Percentiles rank a stretch among this genome's conserved stretches.
Conservation (phyloP, 768 basidiomycete genomes). For the Tricholoma terreum region DNA sequence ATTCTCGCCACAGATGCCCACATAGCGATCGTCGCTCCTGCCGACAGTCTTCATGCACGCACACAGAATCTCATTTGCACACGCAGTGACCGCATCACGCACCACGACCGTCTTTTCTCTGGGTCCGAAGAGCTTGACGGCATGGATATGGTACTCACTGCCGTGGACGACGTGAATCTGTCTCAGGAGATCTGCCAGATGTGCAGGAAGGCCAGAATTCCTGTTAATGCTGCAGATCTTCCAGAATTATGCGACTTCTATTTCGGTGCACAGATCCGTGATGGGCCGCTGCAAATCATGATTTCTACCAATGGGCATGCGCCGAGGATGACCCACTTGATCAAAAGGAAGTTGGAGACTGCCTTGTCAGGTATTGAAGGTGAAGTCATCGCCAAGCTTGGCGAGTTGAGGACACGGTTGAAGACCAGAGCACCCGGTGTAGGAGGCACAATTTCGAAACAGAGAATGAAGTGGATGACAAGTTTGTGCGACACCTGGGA, state of each 20-base stretch:
- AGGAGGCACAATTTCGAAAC: slow-evolving; percentile 71
- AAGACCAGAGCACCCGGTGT: slow-evolving; percentile 81
- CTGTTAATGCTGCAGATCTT: slow-evolving; percentile 95
- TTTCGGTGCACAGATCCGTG: slow-evolving; percentile 91
- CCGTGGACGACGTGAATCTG: slow-evolving; percentile 78
- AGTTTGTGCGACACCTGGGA: slow-evolving; percentile 82
- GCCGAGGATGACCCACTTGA: slow-evolving; percentile 84
- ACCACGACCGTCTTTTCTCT: slow-evolving; percentile 67
- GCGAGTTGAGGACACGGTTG: slow-evolving; percentile 65
- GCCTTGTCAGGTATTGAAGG: slow-evolving; percentile 73
- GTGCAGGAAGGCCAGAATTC: slow-evolving; percentile 67
- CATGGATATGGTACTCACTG: slow-evolving; percentile 87
- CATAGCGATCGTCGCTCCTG: slow-evolving; percentile 77
- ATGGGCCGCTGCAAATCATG: slow-evolving; percentile 92
- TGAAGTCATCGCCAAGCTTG: slow-evolving; percentile 76
- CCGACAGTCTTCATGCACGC: slow-evolving; percentile 58
- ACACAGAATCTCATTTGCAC: slow-evolving; percentile 51
- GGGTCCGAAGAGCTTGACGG: slow-evolving; percentile 63
- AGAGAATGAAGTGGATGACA: slow-evolving; percentile 92
- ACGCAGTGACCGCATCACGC: slow-evolving; percentile 54
- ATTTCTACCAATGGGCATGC: slow-evolving; percentile 93
- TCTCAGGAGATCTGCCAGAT: slow-evolving; percentile 71
- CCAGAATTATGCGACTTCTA: slow-evolving; percentile 97
- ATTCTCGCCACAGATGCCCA: slow-evolving; percentile 77
- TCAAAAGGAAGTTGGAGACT: slow-evolving; percentile 64